Evolutionary conservation across 306 rosid species (phyloP).

Genomic region (Heteromeles arbutifolia): DNA sequence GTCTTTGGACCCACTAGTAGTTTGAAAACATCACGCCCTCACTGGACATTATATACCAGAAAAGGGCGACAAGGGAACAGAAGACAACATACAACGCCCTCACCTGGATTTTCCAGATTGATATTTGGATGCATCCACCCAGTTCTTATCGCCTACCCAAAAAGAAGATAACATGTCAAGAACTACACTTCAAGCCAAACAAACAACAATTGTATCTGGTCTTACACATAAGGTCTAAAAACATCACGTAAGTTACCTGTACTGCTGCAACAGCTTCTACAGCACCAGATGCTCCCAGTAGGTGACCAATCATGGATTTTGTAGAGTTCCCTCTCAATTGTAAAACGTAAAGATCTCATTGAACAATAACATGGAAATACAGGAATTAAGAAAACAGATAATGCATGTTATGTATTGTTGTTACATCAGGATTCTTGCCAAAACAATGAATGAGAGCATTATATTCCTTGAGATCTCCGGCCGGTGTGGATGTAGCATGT

Average conservation of each 20-base stretch:
- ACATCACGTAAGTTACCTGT: constrained; percentile 45
- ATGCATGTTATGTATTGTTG: constrained; percentile 1
- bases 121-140: constrained; percentile 98
- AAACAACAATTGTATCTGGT: background rate
- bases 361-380: background rate
- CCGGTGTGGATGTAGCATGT: constrained; percentile 91
- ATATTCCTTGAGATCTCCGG: constrained; percentile 90
- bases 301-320: constrained; percentile 96
- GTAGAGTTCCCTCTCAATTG: constrained; percentile 84
- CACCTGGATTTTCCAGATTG: constrained; percentile 83
- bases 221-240: background rate
- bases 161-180: constrained; percentile 12
- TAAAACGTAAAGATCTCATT: constrained; percentile 20
- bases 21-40: background rate
- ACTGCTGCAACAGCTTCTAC: constrained; percentile 94
- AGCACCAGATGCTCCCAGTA: constrained; percentile 94
- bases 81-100: constrained; percentile 62
- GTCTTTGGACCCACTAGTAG: constrained; percentile 78
- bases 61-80: background rate
- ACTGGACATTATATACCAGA: background rate
- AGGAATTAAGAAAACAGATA: background rate
- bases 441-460: constrained; percentile 86
- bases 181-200: background rate
- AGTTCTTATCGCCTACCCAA: constrained; percentile 70
- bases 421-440: constrained; percentile 76